Percentiles rank a stretch among this genome's conserved stretches.
Conservation (phyloP, 164 flowering plant genomes). For the Annona cherimola region DNA sequence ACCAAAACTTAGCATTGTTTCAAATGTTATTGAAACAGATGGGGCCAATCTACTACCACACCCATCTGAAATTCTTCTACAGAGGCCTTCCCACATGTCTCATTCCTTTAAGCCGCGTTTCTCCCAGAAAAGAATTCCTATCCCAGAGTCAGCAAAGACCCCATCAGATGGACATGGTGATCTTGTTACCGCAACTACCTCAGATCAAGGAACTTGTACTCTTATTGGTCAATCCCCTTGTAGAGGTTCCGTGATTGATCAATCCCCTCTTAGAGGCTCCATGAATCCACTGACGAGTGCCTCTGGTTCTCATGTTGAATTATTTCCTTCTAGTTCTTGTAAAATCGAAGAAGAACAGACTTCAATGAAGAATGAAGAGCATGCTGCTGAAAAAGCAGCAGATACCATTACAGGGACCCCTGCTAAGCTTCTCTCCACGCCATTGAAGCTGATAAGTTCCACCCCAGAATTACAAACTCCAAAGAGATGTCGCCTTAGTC, state of each 20-base stretch:
- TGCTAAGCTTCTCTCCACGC: slow-evolving; percentile 35
- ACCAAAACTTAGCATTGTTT: slow-evolving; percentile 10
- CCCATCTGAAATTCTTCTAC: slow-evolving; percentile 11
- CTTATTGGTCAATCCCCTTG: not conserved
- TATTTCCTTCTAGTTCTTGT: slow-evolving; percentile 6
- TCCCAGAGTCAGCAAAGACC: slow-evolving; percentile 15
- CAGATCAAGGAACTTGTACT: not conserved
- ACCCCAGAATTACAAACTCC: slow-evolving; percentile 58
- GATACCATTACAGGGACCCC: slow-evolving; percentile 25
- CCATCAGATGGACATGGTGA: not conserved
- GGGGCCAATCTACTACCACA: slow-evolving; percentile 10
- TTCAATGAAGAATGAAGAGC: slow-evolving; percentile 10
- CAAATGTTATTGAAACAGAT: slow-evolving; percentile 2
- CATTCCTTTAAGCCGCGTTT: slow-evolving; percentile 41
- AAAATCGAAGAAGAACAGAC: slow-evolving; percentile 17
- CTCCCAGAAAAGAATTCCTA: slow-evolving; percentile 19
- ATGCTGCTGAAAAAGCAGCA: slow-evolving; percentile 10
- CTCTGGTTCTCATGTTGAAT: not conserved
- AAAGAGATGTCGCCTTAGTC: slow-evolving; percentile 51
- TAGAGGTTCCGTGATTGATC: slow-evolving; percentile 1
- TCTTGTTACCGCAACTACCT: not conserved
- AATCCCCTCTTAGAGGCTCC: slow-evolving; percentile 16
- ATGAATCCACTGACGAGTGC: slow-evolving; percentile 10
- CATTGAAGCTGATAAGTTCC: slow-evolving; percentile 42
- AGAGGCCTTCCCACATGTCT: slow-evolving; percentile 31